These are phyloP conservation scores for Globisporangium takayamanum DNA, from an alignment of 352 stramenopile species.

Conservation along the genomic window DNA sequence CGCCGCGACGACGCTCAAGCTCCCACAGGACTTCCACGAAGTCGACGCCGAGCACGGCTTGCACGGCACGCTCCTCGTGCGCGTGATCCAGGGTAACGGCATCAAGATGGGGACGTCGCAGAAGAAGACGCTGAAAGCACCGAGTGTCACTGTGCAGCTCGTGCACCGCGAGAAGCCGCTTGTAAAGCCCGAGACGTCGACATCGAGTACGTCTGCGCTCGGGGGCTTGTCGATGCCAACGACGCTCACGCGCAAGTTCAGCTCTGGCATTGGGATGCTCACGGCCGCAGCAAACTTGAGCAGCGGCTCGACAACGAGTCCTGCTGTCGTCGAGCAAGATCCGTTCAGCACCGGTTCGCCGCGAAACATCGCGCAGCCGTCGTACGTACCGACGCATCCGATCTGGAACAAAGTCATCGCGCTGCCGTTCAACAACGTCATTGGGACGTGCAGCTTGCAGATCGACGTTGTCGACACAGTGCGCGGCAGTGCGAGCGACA, in stretches of 20 bases:
- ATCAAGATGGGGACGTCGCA: constrained; percentile 61
- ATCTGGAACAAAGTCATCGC: constrained; percentile 82
- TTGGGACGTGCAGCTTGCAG: constrained; percentile 68
- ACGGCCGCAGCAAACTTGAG: constrained; percentile 29
- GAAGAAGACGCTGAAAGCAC: constrained; percentile 66
- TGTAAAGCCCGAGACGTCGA: constrained; percentile 26
- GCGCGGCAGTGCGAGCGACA: constrained; percentile 27
- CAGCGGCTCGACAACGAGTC: constrained; percentile 20
- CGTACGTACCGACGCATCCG: constrained; percentile 59
- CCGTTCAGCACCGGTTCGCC: constrained; percentile 55
- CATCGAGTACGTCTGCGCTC: constrained; percentile 25
- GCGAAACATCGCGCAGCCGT: constrained; percentile 44
- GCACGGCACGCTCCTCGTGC: constrained; percentile 60
- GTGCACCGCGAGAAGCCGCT: constrained; percentile 54
- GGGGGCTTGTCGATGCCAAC: constrained; percentile 62
- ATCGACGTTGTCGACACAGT: constrained; percentile 66
- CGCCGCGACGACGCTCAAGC: constrained; percentile 75
- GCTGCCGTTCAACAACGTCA: constrained; percentile 67
- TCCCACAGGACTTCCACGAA: constrained; percentile 87
- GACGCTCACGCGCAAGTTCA: constrained; percentile 70
- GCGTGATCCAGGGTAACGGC: constrained; percentile 77
- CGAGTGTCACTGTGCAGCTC: constrained; percentile 48
- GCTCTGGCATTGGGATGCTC: constrained; percentile 44
- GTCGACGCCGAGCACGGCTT: constrained; percentile 75
- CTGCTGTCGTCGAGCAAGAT: constrained; percentile 21